phyloP scores from a whole-genome alignment of 1,284 basidiomycete species.

The Puccinia brachypodii region DNA sequence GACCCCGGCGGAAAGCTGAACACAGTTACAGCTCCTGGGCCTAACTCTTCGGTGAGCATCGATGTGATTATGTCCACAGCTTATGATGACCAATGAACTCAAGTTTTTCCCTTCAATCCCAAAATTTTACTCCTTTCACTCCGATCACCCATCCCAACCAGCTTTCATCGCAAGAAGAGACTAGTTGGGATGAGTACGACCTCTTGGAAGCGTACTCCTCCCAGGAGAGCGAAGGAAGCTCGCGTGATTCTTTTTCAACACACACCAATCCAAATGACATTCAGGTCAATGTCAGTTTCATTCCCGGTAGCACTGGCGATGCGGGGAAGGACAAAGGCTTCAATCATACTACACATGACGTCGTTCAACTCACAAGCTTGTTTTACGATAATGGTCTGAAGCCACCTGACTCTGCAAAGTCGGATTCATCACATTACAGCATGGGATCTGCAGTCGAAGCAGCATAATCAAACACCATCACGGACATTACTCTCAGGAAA shows the following conservation, averaged over 20 bases:
- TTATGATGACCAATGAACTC: not conserved
- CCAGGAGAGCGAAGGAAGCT: not conserved
- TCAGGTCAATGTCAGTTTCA: not conserved
- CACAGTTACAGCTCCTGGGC: not conserved
- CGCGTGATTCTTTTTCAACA: not conserved
- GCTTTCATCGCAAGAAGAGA: not conserved
- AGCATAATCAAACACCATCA: not conserved
- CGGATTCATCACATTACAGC: not conserved
- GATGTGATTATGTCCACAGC: not conserved
- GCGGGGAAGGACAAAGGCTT: not conserved
- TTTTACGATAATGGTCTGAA: not conserved
- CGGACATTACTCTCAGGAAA: not conserved
- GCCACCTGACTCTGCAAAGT: not conserved
- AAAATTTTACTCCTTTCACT: not conserved
- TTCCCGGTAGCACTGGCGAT: not conserved
- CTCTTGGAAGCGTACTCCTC: not conserved
- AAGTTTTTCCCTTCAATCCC: no score
- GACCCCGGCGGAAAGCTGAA: not conserved
- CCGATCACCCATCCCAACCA: no score
- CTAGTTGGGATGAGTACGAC: not conserved
- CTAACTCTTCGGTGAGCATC: not conserved
- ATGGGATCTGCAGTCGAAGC: not conserved
- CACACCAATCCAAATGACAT: not conserved
- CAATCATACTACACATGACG: not conserved
- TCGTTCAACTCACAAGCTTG: not conserved